These are phyloP conservation scores for Helianthus annuus DNA, from an alignment of 129 eudicot species.

Conservation along the genomic window HanXRQr2.0-SUNRISE NC_035433.2:87969421-87969920, in stretches of 20 bases:
- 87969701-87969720: slow-evolving; percentile 58
- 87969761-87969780: neutral
- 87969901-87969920: no score
- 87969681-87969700: slow-evolving; percentile 71
- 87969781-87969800: neutral
- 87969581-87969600: slow-evolving; percentile 71
- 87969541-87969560: slow-evolving; percentile 77
- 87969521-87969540: slow-evolving; percentile 75
- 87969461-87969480: slow-evolving; percentile 5
- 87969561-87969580: slow-evolving; percentile 74
- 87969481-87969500: slow-evolving; percentile 1
- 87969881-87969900: no score
- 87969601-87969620: slow-evolving; percentile 69
- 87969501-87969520: slow-evolving; percentile 16
- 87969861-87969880: no score
- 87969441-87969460: slow-evolving; percentile 95
- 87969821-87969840: no score
- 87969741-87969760: slow-evolving; percentile 36
- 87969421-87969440: slow-evolving; percentile 98
- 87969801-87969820: neutral
- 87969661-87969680: slow-evolving; percentile 67
- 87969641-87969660: slow-evolving; percentile 59
- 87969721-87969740: slow-evolving; percentile 81
- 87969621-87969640: slow-evolving; percentile 69
- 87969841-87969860: no score